Evolutionary conservation across 2,329 filamentous ascomycete species (phyloP).

Genomic region (Nemania sp.): DNA sequence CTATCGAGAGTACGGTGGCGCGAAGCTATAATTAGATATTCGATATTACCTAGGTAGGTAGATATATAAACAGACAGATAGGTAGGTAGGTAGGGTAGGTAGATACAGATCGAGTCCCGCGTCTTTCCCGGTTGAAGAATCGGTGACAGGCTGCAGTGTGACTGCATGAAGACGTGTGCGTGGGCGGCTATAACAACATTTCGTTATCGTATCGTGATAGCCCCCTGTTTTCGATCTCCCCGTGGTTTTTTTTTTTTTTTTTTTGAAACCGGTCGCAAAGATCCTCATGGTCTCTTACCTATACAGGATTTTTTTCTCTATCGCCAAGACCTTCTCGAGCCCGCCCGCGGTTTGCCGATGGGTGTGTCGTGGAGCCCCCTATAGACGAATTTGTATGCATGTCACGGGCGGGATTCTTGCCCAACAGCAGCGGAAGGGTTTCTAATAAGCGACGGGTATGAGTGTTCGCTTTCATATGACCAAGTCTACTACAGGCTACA

Average conservation of each 20-base stretch:
- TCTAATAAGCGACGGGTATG: no score
- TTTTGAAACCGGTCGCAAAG: neutral
- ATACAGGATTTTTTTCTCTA: neutral
- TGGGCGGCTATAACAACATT: neutral
- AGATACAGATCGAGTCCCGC: no score
- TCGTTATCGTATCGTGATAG: neutral
- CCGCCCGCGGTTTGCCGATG: neutral
- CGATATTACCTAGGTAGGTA: no score
- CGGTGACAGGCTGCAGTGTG: slow-evolving; percentile 5
- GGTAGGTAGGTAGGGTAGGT: no score
- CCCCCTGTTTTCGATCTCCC: no score
- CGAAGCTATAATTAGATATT: neutral
- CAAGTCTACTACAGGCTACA: neutral
- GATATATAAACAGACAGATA: no score
- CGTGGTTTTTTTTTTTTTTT: no score
- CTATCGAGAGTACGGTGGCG: neutral
- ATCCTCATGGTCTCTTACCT: neutral
- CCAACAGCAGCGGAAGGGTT: neutral
- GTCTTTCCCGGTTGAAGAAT: neutral
- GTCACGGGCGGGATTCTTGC: neutral
- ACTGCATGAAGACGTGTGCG: neutral
- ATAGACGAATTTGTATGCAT: neutral
- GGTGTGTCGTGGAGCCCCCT: no score
- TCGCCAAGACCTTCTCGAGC: neutral
- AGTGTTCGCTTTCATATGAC: neutral